Evolutionary conservation across 371 early-diverging fungal species (phyloP), one percentile per base, ranked within the genome.

Genomic region (Mortierella sp.): DNA sequence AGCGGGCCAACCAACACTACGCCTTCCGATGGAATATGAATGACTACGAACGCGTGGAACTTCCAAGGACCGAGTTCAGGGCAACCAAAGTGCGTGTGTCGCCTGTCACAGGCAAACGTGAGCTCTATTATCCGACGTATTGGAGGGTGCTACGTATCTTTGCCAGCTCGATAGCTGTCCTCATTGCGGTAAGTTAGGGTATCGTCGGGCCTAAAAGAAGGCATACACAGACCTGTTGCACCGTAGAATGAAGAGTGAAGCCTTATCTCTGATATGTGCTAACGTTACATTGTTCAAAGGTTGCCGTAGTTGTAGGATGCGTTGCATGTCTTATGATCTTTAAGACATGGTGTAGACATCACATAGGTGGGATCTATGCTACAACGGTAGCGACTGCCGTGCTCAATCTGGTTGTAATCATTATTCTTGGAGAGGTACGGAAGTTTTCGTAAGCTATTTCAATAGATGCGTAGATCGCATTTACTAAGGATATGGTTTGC

Each of bases 11-110:
- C 21, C 55, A 69, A 10, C 61, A 67, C 25, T 63, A 88, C 47
- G 60, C 79, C 12, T 84, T 74, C 48, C 78, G 79, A 9, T 90
- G 89, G 90, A 83, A 86, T 63, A 78, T 85, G 55, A 44, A 46
- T 16, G 80, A 86, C 25, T 81, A 78, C 51, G 78, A 84, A 45
- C 54, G 71, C 25, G 41, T 61, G 22, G 87, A 88, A 63, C 54
- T 60, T 8, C 70, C 71, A 10, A 55, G 88, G 28, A 84, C 88
- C 0, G 80, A 89, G 56, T 89, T 86, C 81, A 64, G 66, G 16
- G 62, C 74, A n/a, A 79, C 69, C 21, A 50, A 53, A 8, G 47
- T 65, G 8, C 67, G 83, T 0, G 40, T 58, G 22, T 82, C 82
- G n/a, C 72, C 81, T 2, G 71, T 86, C 3, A 86, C 86, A 0